Evolutionary conservation across 2,329 filamentous ascomycete species (phyloP).

Genomic region (Chaetothyriales sp.): DNA sequence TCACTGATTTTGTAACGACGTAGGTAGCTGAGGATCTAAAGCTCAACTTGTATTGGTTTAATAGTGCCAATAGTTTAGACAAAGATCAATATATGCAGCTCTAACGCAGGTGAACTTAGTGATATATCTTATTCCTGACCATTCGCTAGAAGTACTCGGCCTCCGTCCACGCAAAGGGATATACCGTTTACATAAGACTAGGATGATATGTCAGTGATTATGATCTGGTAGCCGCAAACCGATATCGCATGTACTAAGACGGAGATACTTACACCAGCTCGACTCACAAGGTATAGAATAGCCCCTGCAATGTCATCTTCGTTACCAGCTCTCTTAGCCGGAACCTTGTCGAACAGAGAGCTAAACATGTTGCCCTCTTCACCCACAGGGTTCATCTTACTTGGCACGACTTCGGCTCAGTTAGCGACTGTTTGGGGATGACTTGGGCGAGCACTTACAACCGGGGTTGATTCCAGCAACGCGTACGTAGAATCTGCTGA

Average conservation of each 20-base stretch:
- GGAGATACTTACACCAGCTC: conserved; percentile 26
- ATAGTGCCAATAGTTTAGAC: no score
- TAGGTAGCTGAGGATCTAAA: no score
- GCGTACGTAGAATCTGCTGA: conserved; percentile 26
- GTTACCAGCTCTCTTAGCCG: conserved; percentile 27
- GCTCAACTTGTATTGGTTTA: no score
- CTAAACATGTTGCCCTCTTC: conserved; percentile 30
- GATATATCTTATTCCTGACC: conserved; percentile 24
- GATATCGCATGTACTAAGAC: not conserved
- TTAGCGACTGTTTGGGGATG: conserved; percentile 1
- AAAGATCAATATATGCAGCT: no score
- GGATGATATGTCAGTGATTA: no score
- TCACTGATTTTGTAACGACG: no score
- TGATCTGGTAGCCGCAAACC: not conserved
- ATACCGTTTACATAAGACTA: conserved; percentile 30
- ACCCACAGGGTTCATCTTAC: conserved; percentile 33
- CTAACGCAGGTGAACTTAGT: no score
- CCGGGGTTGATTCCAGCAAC: conserved; percentile 35
- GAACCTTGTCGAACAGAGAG: conserved; percentile 28
- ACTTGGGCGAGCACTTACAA: conserved; percentile 21
- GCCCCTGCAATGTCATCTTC: conserved; percentile 32
- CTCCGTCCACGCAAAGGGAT: conserved; percentile 30
- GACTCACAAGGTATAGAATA: conserved; percentile 30
- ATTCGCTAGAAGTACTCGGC: conserved; percentile 29
- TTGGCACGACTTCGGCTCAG: conserved; percentile 27